These are phyloP conservation scores for Sugiyamaella boreocaroliniensis DNA, from an alignment of 805 yeast species.

Conservation along the genomic window DNA sequence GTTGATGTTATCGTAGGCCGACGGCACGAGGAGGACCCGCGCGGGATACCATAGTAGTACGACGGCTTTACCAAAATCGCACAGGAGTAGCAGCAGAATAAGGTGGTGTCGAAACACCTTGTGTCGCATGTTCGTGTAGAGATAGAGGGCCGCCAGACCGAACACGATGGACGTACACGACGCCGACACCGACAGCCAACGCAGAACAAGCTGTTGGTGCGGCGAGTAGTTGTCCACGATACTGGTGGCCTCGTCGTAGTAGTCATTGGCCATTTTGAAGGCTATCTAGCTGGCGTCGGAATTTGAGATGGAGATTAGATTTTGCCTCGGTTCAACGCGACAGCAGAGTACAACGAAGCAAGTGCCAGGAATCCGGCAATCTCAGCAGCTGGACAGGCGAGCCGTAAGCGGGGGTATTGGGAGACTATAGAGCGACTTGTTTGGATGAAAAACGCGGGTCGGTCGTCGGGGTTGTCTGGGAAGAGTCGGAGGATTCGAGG, in stretches of 20 bases:
- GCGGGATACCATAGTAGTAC: conserved; percentile 64
- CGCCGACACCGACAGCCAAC: conserved; percentile 43
- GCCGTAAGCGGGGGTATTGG: no score
- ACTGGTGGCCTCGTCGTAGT: conserved; percentile 7
- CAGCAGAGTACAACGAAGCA: no score
- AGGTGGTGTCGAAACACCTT: conserved; percentile 35
- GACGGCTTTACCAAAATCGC: conserved; percentile 69
- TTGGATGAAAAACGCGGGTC: no score
- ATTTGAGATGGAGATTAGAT: background rate
- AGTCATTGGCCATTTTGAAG: background rate
- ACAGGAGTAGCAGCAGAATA: conserved; percentile 58
- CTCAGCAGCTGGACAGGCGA: no score
- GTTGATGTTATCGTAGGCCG: conserved; percentile 41
- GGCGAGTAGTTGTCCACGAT: conserved; percentile 14
- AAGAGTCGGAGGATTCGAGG: no score
- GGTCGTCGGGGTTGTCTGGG: no score
- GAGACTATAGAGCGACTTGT: no score
- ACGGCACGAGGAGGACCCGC: conserved; percentile 39
- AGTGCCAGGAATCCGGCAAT: no score
- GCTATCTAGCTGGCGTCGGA: background rate
- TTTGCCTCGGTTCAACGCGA: no score
- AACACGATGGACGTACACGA: conserved; percentile 44
- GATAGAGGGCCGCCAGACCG: conserved; percentile 57
- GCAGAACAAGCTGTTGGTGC: conserved; percentile 22
- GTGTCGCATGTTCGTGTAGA: conserved; percentile 31